Conservation (phyloP, 2,329 filamentous ascomycete species). For the Alternaria solani region DNA sequence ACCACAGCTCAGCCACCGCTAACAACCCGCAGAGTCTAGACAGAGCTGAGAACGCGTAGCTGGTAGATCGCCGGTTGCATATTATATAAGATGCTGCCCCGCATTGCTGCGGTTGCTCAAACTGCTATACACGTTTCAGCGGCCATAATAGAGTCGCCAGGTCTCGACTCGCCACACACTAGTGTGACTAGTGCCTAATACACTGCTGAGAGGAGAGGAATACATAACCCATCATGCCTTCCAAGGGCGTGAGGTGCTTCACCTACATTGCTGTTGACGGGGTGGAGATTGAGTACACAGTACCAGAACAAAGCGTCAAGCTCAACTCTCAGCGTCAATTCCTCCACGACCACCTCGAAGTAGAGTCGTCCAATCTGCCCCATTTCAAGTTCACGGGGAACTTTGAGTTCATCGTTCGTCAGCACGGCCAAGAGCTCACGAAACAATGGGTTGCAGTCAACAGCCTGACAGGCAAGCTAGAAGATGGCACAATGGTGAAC, state of each 20-base stretch:
- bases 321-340: constrained; percentile 49
- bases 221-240: constrained; percentile 38
- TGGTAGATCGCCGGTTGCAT: not conserved
- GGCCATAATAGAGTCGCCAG: not conserved
- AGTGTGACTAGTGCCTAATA: not conserved
- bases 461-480: constrained; percentile 55
- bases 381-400: constrained; percentile 56
- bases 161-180: not conserved
- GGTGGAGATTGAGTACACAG: constrained; percentile 56
- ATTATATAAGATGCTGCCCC: constrained; percentile 6
- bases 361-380: constrained; percentile 55
- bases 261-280: constrained; percentile 49
- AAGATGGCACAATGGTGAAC: constrained; percentile 50
- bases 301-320: constrained; percentile 50
- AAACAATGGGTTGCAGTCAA: constrained; percentile 59
- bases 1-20: constrained; percentile 24
- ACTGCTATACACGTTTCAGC: not conserved
- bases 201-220: not conserved
- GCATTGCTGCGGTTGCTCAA: not conserved
- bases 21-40: constrained; percentile 10
- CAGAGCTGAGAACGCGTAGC: constrained; percentile 15
- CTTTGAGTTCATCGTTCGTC: constrained; percentile 54
- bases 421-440: constrained; percentile 52
- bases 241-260: constrained; percentile 46
- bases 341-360: constrained; percentile 54